Base-by-base conservation (phyloP, 805 yeast species). In the Spathaspora hagerdaliae region DNA sequence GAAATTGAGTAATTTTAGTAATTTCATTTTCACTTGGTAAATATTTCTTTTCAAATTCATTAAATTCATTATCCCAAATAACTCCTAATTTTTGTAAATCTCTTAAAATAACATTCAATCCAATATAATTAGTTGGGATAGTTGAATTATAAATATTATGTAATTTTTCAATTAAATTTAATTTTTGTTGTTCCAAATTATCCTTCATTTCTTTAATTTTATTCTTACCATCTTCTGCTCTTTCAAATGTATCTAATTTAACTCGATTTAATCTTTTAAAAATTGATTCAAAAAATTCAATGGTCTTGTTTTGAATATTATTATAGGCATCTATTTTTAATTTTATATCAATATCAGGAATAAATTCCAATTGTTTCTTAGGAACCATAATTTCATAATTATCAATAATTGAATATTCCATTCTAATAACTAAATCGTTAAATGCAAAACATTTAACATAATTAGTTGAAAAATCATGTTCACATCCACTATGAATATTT, bases 1-100 rank as follows among this genome's bases (percentile, higher is more conserved):
- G 98, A 54, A 84, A 83, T 4, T 96, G 86, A 1, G 99, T 91
- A 38, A 94, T 87, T 51, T 88, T 75, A 5, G 96, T 83, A 53
- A 94, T 87, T 73, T 94, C 99, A 56, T 84, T 87, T 61, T 94
- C 98, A 7, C 96, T 82, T 1, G 98, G 98, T 48, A 92, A 75
- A 58, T 78, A 94, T 15, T 75, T 74, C 38, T 76, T 75, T 48
- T 87, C 97, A 66, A 94, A 92, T 7, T 80, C 85, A 33, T 80
- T 75, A 56, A 94, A 90, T 46, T 85, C 96, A 19, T 65, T 55
- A 63, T 92, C 96, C 98, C 98, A 94, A 36, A 73, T 78, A 19
- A 88, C 90, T 2, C 96, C 91, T 27, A 83, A 67, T 46, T 85
- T 90, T 57, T 92, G 97, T 13, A 92, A 71, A 32, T 77, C 77